phyloP scores from a whole-genome alignment of 129 eudicot species.

The Centrapalus pauciflorus region DNA sequence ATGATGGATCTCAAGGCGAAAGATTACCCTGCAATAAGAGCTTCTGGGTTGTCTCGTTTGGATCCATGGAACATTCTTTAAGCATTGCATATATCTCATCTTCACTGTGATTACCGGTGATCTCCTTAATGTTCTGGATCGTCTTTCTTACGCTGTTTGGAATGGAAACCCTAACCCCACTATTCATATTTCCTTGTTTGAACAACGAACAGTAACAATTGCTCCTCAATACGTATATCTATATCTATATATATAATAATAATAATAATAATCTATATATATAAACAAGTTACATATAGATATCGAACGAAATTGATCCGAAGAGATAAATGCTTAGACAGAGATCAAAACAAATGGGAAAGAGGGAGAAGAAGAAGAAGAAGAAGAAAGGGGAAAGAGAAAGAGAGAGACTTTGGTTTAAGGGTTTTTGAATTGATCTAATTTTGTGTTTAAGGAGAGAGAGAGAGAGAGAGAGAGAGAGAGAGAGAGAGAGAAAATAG shows the following conservation, averaged over 20 bases:
- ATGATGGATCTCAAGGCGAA: conserved; percentile 18
- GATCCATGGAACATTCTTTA: conserved; percentile 88
- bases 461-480: conserved; percentile 10
- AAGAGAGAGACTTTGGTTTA: conserved; percentile 36
- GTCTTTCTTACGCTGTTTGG: conserved; percentile 56
- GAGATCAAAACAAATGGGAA: background rate
- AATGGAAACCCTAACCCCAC: conserved; percentile 62
- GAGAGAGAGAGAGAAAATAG: conserved; percentile 13
- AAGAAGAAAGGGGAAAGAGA: conserved; percentile 4
- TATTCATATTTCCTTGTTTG: conserved; percentile 31
- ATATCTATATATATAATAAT: background rate
- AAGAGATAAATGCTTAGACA: conserved; percentile 4
- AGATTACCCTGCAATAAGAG: conserved; percentile 64
- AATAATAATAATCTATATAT: too few species aligned
- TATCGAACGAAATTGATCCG: conserved; percentile 3
- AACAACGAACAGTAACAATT: conserved; percentile 17
- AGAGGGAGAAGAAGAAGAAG: conserved; percentile 8
- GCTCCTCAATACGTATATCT: conserved; percentile 9
- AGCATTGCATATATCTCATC: conserved; percentile 91
- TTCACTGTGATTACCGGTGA: conserved; percentile 70
- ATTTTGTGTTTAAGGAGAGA: conserved; percentile 6
- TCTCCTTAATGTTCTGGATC: conserved; percentile 91
- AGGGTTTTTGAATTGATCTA: conserved; percentile 56
- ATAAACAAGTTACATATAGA: conserved; percentile 16
- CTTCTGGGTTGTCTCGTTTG: conserved; percentile 84